phyloP scores from a whole-genome alignment of 2,329 filamentous ascomycete species.

The Monilinia polystroma region DNA sequence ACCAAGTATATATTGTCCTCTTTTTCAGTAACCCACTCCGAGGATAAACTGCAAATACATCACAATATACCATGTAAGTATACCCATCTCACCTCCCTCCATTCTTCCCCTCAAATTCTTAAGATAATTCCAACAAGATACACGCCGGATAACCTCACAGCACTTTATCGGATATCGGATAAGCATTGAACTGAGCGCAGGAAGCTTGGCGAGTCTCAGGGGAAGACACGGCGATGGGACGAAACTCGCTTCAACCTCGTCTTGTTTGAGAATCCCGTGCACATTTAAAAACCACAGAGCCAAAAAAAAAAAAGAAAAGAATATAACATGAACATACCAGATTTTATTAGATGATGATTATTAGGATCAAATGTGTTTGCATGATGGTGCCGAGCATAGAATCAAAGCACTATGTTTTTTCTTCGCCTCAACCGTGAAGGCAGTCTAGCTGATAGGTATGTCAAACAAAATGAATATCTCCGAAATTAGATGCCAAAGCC shows the following conservation, averaged over 20 bases:
- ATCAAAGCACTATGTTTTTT: not conserved
- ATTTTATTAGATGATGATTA: not conserved
- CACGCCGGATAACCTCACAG: slow-evolving; percentile 26
- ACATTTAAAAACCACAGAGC: not conserved
- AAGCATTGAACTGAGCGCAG: slow-evolving; percentile 27
- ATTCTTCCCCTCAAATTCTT: slow-evolving; percentile 1
- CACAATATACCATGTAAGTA: slow-evolving; percentile 9
- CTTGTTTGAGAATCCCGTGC: slow-evolving; percentile 29
- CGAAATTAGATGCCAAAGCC: not conserved
- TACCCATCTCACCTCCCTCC: not conserved
- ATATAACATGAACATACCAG: not conserved
- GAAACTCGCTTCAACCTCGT: slow-evolving; percentile 46
- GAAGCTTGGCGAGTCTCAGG: slow-evolving; percentile 38
- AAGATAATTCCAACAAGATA: not conserved
- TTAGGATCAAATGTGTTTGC: not conserved
- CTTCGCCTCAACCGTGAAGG: slow-evolving; percentile 1
- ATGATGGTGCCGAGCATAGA: not conserved
- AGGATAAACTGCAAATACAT: slow-evolving; percentile 2
- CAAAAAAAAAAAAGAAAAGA: not conserved
- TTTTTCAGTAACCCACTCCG: slow-evolving; percentile 11
- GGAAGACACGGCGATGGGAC: slow-evolving; percentile 26
- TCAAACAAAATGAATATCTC: not conserved
- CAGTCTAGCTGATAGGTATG: not conserved
- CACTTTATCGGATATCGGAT: slow-evolving; percentile 23
- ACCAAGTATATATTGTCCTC: not conserved